phyloP scores from a whole-genome alignment of 2,329 filamentous ascomycete genomes.

The Fusarium sp. region DNA sequence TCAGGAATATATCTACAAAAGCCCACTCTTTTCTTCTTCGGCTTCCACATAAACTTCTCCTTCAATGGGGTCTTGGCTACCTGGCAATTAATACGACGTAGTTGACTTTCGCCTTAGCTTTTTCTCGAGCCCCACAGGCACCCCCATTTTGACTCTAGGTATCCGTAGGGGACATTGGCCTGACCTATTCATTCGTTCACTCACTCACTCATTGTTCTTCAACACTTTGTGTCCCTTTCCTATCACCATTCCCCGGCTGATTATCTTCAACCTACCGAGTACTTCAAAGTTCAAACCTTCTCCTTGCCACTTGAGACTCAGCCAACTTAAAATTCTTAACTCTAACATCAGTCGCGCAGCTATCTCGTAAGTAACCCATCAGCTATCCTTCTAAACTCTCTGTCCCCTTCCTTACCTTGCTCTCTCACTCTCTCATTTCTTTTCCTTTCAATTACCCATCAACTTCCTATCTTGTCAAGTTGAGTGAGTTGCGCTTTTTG shows the following conservation, averaged over 20 bases:
- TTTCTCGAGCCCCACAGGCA: constrained; percentile 17
- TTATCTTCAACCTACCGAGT: too few relatives aligned
- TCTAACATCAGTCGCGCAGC: not conserved
- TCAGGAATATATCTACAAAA: constrained; percentile 2
- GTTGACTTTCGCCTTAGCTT: constrained; percentile 35
- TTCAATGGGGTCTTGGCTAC: not conserved
- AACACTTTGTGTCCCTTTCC: constrained; percentile 27
- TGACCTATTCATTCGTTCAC: not conserved
- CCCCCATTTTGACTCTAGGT: constrained; percentile 14
- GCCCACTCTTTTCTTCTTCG: constrained; percentile 21
- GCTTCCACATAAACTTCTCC: constrained; percentile 4
- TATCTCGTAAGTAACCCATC: constrained; percentile 4
- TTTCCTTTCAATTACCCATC: not conserved
- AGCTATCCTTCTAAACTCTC: not conserved
- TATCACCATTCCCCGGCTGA: constrained; percentile 1
- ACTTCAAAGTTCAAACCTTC: not conserved
- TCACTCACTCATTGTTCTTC: not conserved
- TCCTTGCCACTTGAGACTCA: constrained; percentile 1
- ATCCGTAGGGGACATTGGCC: not conserved
- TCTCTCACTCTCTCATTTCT: too few relatives aligned
- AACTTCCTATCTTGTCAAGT: constrained; percentile 37
- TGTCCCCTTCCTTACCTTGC: not conserved
- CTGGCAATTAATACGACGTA: constrained; percentile 25
- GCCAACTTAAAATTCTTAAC: not conserved
- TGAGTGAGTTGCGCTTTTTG: constrained; percentile 44